Conservation (phyloP, 2,329 filamentous ascomycete species). For the Colletotrichum cordylinicola region DNA sequence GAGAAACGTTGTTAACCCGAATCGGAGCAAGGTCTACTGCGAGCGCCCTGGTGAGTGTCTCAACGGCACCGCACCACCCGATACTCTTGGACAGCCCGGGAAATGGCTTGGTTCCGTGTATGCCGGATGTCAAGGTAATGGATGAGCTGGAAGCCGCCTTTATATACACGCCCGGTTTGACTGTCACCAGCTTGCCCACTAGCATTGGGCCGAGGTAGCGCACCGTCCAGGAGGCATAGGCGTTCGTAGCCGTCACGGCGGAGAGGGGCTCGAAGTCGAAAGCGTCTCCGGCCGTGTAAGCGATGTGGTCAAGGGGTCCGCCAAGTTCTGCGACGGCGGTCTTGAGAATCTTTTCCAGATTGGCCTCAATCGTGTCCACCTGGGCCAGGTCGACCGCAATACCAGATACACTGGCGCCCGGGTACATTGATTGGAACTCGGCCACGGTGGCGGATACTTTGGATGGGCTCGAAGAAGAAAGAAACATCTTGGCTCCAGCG, state of each 20-base stretch:
- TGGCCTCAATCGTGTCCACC: background rate
- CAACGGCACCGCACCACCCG: background rate
- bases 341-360: background rate
- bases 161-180: background rate
- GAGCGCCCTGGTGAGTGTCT: background rate
- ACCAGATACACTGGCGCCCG: background rate
- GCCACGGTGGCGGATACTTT: background rate
- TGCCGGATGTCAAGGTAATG: background rate
- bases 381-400: background rate
- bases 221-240: background rate
- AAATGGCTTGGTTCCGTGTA: background rate
- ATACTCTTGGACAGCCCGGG: background rate
- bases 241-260: background rate
- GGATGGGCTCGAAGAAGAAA: background rate
- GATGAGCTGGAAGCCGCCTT: background rate
- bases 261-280: background rate
- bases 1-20: background rate
- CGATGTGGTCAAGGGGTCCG: background rate
- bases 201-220: background rate
- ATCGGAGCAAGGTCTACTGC: background rate
- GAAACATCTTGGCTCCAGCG: background rate
- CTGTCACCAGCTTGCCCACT: background rate
- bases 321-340: background rate
- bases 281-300: background rate
- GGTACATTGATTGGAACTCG: background rate